These are phyloP conservation scores for Eremomyces bilateralis DNA, from an alignment of 495 filamentous ascomycete species.

Conservation along the genomic window DNA sequence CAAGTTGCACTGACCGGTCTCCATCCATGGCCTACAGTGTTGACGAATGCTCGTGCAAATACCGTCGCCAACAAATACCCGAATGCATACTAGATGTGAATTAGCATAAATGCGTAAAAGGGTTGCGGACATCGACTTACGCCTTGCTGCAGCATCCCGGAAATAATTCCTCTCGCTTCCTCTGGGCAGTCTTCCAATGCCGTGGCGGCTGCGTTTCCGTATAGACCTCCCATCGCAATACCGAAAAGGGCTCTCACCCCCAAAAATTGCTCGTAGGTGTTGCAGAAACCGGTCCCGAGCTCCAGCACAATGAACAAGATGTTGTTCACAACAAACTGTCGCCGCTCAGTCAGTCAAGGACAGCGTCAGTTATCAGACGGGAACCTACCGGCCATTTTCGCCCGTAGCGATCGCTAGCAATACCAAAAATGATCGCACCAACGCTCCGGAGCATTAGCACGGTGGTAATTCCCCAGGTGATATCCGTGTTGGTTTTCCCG, in stretches of 20 bases:
- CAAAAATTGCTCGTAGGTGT: constrained; percentile 59
- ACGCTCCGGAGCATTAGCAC: constrained; percentile 64
- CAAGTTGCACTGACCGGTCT: constrained; percentile 6
- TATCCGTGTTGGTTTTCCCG: constrained; percentile 43
- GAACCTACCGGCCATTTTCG: constrained; percentile 50
- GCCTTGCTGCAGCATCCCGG: constrained; percentile 73
- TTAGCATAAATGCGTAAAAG: no score
- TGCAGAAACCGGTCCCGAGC: constrained; percentile 56
- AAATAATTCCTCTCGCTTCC: constrained; percentile 52
- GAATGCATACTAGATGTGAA: constrained; percentile 74
- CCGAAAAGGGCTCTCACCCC: constrained; percentile 70
- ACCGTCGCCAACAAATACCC: constrained; percentile 65
- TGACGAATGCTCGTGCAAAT: constrained; percentile 33
- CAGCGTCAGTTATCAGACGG: background rate
- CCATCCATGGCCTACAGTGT: constrained; percentile 13
- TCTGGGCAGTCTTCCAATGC: constrained; percentile 67
- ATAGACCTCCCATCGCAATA: constrained; percentile 73
- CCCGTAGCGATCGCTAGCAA: constrained; percentile 64
- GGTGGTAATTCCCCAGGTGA: constrained; percentile 80
- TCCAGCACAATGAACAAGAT: constrained; percentile 63
- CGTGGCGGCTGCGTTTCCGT: constrained; percentile 72
- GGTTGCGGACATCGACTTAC: no score
- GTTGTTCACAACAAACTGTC: constrained; percentile 52
- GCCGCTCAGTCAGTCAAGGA: background rate
- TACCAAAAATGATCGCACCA: constrained; percentile 52